Conservation (phyloP, 257 asterid genomes). For the Salvia rosmarinus region DNA sequence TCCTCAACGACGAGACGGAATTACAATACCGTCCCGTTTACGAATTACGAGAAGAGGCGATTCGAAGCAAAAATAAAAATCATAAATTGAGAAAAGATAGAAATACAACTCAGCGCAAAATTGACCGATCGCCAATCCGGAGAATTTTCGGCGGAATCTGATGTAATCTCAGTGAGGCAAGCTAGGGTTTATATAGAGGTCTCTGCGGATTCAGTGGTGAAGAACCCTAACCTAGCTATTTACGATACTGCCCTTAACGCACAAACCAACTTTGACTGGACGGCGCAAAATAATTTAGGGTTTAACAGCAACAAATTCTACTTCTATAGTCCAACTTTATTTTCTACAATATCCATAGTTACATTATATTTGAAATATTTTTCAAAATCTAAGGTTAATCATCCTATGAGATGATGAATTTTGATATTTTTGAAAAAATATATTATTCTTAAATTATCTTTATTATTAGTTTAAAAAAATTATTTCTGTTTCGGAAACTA, state of each 20-base stretch:
- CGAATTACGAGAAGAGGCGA: conserved; percentile 39
- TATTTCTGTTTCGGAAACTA: no score
- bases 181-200: conserved; percentile 23
- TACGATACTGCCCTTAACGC: conserved; percentile 30
- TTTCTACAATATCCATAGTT: not conserved
- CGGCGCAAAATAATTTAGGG: not conserved
- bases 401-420: no score
- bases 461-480: no score
- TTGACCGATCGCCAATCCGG: not conserved
- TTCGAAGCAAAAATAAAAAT: not conserved
- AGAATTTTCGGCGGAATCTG: not conserved
- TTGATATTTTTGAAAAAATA: no score
- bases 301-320: not conserved
- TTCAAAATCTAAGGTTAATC: not conserved
- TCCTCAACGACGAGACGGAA: conserved; percentile 47
- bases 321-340: not conserved
- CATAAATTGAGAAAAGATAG: not conserved
- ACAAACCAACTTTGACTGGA: not conserved
- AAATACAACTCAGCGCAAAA: no score
- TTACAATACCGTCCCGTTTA: conserved; percentile 38
- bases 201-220: not conserved
- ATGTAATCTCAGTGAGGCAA: not conserved
- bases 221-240: conserved; percentile 34
- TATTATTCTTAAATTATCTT: no score
- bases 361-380: not conserved